phyloP scores from a whole-genome alignment of 192 early-diverging fungal genomes.

The Entomortierella parvispora region DNA sequence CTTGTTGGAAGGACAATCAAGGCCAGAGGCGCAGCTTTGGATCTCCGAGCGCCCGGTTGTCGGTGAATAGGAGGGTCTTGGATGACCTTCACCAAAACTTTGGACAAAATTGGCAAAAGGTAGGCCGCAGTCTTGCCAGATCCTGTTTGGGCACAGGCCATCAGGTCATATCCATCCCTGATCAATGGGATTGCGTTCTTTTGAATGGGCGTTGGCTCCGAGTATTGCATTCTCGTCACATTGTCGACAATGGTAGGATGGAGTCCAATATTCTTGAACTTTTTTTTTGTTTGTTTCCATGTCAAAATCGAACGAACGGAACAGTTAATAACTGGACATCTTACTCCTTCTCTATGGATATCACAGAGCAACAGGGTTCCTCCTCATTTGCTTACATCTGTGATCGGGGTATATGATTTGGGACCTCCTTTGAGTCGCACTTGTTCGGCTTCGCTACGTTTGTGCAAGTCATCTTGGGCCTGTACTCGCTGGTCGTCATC shows the following conservation, averaged over 20 bases:
- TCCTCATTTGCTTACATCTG: constrained; percentile 19
- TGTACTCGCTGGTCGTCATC: not conserved
- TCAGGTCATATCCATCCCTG: constrained; percentile 70
- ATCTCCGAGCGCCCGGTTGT: constrained; percentile 29
- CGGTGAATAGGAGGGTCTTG: constrained; percentile 11
- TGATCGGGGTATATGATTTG: constrained; percentile 62
- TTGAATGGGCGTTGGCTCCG: constrained; percentile 79
- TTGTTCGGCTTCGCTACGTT: constrained; percentile 66
- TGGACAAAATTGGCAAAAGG: constrained; percentile 78
- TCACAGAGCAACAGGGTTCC: not conserved
- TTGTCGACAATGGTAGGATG: constrained; percentile 76
- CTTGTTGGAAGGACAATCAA: constrained; percentile 83
- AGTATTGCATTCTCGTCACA: constrained; percentile 69
- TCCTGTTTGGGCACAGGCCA: constrained; percentile 86
- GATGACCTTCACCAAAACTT: constrained; percentile 59
- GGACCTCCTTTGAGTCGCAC: constrained; percentile 68
- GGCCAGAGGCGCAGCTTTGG: constrained; percentile 69
- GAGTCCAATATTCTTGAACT: constrained; percentile 71
- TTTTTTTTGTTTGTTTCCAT: too few species aligned
- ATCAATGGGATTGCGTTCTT: constrained; percentile 68
- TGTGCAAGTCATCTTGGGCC: not conserved
- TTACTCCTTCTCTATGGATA: not conserved
- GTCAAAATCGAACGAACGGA: not conserved
- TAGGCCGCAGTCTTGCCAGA: constrained; percentile 83
- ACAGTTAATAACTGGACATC: not conserved